Base-by-base conservation (phyloP, 805 yeast genomes). In the Candida railenensis region DNA sequence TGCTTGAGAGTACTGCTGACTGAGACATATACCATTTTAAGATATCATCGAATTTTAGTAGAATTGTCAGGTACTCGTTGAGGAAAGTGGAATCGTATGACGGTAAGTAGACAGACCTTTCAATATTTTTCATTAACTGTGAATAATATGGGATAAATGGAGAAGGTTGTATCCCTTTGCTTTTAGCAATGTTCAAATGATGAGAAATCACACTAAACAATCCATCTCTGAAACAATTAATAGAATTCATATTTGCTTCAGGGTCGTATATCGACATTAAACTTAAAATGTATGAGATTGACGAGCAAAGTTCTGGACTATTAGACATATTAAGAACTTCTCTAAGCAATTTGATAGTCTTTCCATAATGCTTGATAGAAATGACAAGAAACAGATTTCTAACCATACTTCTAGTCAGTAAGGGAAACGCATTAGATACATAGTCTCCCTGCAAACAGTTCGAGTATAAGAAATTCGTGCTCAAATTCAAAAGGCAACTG, bases 231-330 rank as follows among this genome's bases (percentile, higher is more conserved):
- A 69, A 71, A 46, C 76, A 71, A 30, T 57, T 57, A 25, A 65
- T 59, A 21, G 73, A 66, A 49, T 61, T 53, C 14, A 61, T 48
- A 1, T 73, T 68, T 11, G 73, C 75, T 48, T 68, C 73, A 1
- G 74, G 76, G 45, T 71, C 75, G 51, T 71, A 71, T 33, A 71
- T 66, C 14, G 73, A 61, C 74, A 69, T 69, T 41, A 70, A 53
- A 43, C 68, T 60, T 38, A 71, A 55, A 33, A 71, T 61, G 49
- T 69, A 71, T 16, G 73, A 66, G 15, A 65, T 65, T 5, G 63
- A 58, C 0, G 73, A 62, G 30, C 69, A 64, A 28, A 61, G 47
- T 36, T 62, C 66, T 2, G 70, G 67, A 45, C 62, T 60, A 18
- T 50, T 45, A 52, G 64, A 61, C 22, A 45, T 49, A 47, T 67